Evolutionary conservation across 2,329 filamentous ascomycete species (phyloP), one percentile per base, ranked within the genome.

Genomic region (Incumbomyces delicatus): DNA sequence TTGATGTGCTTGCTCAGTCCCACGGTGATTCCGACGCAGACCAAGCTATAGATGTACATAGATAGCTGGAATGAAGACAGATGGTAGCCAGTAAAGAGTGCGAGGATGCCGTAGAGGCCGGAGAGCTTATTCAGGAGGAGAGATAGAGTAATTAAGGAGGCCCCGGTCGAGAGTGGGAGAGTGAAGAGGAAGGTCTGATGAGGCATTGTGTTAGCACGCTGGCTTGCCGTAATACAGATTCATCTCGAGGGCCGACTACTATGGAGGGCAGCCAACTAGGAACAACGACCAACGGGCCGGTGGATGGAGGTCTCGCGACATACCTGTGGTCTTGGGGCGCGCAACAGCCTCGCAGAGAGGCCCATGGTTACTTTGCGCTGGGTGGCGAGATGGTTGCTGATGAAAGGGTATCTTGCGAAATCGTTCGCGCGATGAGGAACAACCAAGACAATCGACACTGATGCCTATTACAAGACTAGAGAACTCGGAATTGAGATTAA

Each of bases 91-190:
- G 89, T 94, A 54, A 95, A 73, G 56, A 95, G 77, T 49, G 89
- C 88, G 56, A 95, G 81, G 36, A 95, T 75, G 54, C 89, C 89
- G 66, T 94, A 95, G 56, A 95, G 74, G 48, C 88, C 89, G 41
- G 87, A 90, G 56, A 89, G 78, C 67, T 95, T 95, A 75, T 95
- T 95, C 69, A 95, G 82, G 46, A 94, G 75, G 53, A 94, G 78
- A 10, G 85, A 81, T 51, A 92, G 74, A 3, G 85, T 81, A 59
- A 95, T 87, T 59, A 95, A 76, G 57, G 92, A 87, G 39, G 86
- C 83, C 56, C 87, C 89, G 30, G 86, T 90, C 58, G 87, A 85
- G 46, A 95, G 80, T 61, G 85, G 86, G 72, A 95, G 83, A 60
- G 88, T 72, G 62, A 86, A 87, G 55, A 95, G 77, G 64, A 95